These are phyloP conservation scores for Daldinia caldariorum DNA, from an alignment of 495 filamentous ascomycete genomes.

Conservation along the genomic window DNA sequence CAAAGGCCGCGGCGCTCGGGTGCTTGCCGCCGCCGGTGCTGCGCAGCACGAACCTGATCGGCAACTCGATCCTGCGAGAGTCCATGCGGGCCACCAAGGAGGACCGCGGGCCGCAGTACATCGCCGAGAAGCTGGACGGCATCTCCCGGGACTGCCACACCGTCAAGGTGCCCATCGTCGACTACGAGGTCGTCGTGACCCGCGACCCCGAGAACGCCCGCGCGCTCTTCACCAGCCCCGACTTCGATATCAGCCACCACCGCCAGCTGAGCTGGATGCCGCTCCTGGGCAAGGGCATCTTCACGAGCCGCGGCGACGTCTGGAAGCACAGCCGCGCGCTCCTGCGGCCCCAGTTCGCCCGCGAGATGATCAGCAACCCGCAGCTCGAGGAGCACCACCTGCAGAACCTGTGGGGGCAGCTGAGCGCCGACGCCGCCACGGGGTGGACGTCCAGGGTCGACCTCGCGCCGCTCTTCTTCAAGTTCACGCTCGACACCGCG, in stretches of 20 bases:
- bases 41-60: conserved; percentile 47
- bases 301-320: conserved; percentile 69
- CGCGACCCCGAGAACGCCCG: conserved; percentile 72
- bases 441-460: conserved; percentile 56
- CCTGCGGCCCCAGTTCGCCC: conserved; percentile 70
- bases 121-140: conserved; percentile 36
- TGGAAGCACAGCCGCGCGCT: conserved; percentile 74
- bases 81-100: conserved; percentile 46
- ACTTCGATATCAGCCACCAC: conserved; percentile 66
- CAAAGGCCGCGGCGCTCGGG: conserved; percentile 41
- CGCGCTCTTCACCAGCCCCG: conserved; percentile 66
- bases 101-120: conserved; percentile 48
- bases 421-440: conserved; percentile 31
- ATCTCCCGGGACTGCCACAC: conserved; percentile 43
- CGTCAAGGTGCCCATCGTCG: conserved; percentile 43
- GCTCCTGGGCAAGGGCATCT: conserved; percentile 74
- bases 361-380: conserved; percentile 68
- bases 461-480: conserved; percentile 72
- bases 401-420: conserved; percentile 54
- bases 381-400: conserved; percentile 70
- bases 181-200: conserved; percentile 58
- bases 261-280: conserved; percentile 61
- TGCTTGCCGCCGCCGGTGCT: conserved; percentile 46
- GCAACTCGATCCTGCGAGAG: conserved; percentile 45
- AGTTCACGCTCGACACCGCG: conserved; percentile 73